Evolutionary conservation across 192 early-diverging fungal genomes (phyloP).

Genomic region (Umbelopsis ramanniana): DNA sequence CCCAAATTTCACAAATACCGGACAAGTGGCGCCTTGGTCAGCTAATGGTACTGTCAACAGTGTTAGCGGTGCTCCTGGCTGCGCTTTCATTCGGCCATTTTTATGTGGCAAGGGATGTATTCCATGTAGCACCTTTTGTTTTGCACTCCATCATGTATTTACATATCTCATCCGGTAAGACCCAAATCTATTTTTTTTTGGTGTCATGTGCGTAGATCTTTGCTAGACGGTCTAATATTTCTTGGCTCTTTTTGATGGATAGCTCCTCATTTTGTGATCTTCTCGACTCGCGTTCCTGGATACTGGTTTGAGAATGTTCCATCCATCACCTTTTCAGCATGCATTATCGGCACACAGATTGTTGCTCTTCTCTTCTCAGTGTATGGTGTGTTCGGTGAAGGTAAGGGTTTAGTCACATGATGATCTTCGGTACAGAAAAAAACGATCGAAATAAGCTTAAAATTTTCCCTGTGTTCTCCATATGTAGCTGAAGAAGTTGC

Average conservation of each 20-base stretch:
- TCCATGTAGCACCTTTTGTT: constrained; percentile 48
- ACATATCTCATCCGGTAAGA: constrained; percentile 72
- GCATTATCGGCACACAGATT: constrained; percentile 82
- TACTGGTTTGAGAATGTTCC: constrained; percentile 85
- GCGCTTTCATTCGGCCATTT: constrained; percentile 78
- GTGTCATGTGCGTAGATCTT: background rate
- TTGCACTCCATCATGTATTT: constrained; percentile 90
- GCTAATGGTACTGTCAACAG: constrained; percentile 74
- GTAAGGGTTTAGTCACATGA: constrained; percentile 13
- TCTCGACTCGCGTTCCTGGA: constrained; percentile 78
- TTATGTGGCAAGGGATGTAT: constrained; percentile 71
- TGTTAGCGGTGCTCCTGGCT: constrained; percentile 75
- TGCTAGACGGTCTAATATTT: background rate
- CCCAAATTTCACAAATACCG: constrained; percentile 80
- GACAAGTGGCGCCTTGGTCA: constrained; percentile 94
- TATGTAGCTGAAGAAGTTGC: constrained; percentile 27
- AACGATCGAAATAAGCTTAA: background rate
- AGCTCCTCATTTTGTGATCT: constrained; percentile 87
- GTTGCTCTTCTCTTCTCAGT: constrained; percentile 79
- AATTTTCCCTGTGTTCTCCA: background rate
- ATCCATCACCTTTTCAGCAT: constrained; percentile 67
- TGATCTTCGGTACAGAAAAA: background rate
- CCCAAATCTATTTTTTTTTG: background rate
- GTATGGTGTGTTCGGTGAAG: constrained; percentile 58
- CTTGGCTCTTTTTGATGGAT: too few relatives aligned